Base-by-base conservation (phyloP, 2,329 filamentous ascomycete genomes). In the Neurospora sp. region DNA sequence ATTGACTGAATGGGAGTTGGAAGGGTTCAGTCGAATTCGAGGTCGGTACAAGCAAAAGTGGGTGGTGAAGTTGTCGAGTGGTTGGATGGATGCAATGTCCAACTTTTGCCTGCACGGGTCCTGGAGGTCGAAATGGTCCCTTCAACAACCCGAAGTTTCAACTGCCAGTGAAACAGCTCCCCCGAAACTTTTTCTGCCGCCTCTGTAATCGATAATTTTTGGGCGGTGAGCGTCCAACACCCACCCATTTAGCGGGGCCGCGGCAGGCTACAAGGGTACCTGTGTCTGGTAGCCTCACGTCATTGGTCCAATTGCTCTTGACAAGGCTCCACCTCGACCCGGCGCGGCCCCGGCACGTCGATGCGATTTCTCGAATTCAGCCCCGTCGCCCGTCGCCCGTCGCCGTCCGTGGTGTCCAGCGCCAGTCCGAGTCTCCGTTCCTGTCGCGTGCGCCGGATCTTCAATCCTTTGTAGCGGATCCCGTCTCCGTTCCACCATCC, bases 151-250 rank as follows among this genome's bases (percentile, higher is more conserved):
- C 9, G 7, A 66, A 17, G 3, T 9, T 69, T 43, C 33, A 68
- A 40, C 38, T 23, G 39, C 38, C 66, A 23, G 52, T 23, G 23
- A 36, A 36, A 38, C 62, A 58, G 66, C 43, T 67, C 28, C 40
- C 58, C 38, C 19, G 19, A 58, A 62, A 69, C 70, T 74, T 74
- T 68, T 76, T 74, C 73, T 74, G 73, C 73, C 74, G 66, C 6
- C 15, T 33, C 52, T 62, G 52, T 33, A 33, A 62, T 62, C 52
- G 52, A 62, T 62, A 68, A 68, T 68, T 73, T 74, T 75, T 72
- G 72, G 73, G 74, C 74, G 74, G 74, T 76, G 71, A 74, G 68
- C 3, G 62, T 67, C 40, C 70, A 67, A 67, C 13, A 66, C 52
- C 52, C 52, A 46, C 66, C 38, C 3, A 39, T 42, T 43, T 67